Base-by-base conservation (phyloP, 225 moss, liverwort and hornwort genomes). In the Antitrichia curtipendula region DNA sequence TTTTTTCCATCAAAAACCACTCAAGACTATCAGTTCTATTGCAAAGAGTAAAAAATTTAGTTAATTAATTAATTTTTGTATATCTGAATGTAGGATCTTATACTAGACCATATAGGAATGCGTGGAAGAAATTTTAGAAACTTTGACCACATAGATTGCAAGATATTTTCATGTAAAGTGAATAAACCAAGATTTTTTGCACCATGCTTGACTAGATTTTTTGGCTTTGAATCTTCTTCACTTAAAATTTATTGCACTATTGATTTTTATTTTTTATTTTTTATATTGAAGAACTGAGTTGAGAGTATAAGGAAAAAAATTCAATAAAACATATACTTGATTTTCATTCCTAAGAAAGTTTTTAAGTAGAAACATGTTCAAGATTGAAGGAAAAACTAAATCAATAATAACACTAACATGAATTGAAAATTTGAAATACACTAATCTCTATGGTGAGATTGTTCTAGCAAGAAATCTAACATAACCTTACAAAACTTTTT, bases 121-220 rank as follows among this genome's bases (percentile, higher is more conserved):
- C 10, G 3, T 36, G 4, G 10, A 34, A 19, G 20, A 65, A 65
- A 10, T 65, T 65, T 61, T 4, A 9, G 5, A 61, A 29, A 13
- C 29, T 4, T 68, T 68, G 4, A 38, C 1, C 0, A 0, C 2
- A 1, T 22, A 4, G 68, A 40, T 40, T 68, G 8, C 3, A 40
- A 38, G 16, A 43, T 12, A 28, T 71, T 71, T 71, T 0, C 3
- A 41, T 17, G 34, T 64, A 9, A 34, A 64, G 5, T 5, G 18
- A 64, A 64, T 1, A 64, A 34, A 64, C 18, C 5, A 9, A 64
- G 1, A 3, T 6, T 21, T 6, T 12, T 20, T 66, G 12, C 4
- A n/a, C 22, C 21, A 40, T 69, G 2, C 7, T 13, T 13, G 8
- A 16, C 1, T 43, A 28, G 3, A 16, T 28, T 43, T 40, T 13